Conservation (phyloP, 768 basidiomycete genomes). For the Suillus weaverae region DNA sequence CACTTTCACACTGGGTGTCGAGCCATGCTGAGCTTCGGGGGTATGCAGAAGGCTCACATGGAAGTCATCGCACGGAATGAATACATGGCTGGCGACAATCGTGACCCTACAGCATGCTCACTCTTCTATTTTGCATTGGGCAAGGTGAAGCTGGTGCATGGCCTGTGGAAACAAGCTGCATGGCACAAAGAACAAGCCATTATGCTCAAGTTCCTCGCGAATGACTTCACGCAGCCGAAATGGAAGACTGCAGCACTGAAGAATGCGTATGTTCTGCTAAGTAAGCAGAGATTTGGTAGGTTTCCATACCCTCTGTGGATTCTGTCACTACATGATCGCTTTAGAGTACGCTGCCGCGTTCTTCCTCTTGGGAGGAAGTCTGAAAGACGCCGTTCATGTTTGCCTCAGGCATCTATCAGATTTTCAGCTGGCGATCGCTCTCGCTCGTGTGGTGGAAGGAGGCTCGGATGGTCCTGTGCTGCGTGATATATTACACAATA, state of each 20-base stretch:
- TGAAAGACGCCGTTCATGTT: conserved; percentile 91
- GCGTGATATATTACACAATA: conserved; percentile 64
- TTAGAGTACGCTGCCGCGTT: conserved; percentile 96
- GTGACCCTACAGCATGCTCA: conserved; percentile 88
- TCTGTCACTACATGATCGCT: conserved; percentile 9
- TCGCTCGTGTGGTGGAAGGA: conserved; percentile 84
- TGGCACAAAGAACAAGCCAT: conserved; percentile 88
- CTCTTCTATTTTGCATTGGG: conserved; percentile 94
- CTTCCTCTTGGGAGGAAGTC: conserved; percentile 85
- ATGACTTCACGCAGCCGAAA: conserved; percentile 80
- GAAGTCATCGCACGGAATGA: conserved; percentile 90
- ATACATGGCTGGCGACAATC: conserved; percentile 83
- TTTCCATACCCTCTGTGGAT: conserved; percentile 6
- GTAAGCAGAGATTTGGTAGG: conserved; percentile 91
- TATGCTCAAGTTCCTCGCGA: conserved; percentile 91
- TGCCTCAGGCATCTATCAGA: conserved; percentile 87
- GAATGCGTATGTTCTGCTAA: conserved; percentile 90
- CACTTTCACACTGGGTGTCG: conserved; percentile 1
- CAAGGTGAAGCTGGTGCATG: conserved; percentile 89
- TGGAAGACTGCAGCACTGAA: conserved; percentile 95
- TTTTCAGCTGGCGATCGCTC: conserved; percentile 84
- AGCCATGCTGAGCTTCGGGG: conserved; percentile 3
- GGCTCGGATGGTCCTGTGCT: conserved; percentile 81
- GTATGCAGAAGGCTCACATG: conserved; percentile 70
- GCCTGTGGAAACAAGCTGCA: conserved; percentile 92